Evolutionary conservation across 2,329 filamentous ascomycete species (phyloP), one percentile per base, ranked within the genome.

Genomic region (Albifimbria verrucaria): DNA sequence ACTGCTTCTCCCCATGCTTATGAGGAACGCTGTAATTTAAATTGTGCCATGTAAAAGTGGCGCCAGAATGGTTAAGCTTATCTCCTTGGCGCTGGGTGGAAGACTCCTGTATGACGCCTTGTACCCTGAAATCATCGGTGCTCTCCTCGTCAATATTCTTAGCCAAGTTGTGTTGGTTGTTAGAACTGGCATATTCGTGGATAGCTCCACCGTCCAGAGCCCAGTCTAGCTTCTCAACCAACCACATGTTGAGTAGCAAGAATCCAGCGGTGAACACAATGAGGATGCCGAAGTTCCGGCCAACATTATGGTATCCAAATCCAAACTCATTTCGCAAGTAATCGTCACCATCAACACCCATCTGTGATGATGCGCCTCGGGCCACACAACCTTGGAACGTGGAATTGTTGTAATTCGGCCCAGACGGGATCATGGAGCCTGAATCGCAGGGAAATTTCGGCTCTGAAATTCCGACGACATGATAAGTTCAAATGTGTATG

Each of bases 361-460:
- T 22, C 18, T 49, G 36, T 3, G 46, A 22, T 7, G 49, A 22
- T 7, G 49, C 22, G 36, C 49, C 42, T 12, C 12, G 12, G 17
- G 22, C 24, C 3, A 80, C 73, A 56, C 80, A 83, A 2, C 78
- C 67, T 59, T 77, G 72, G 54, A 72, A 65, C 11, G 55, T 55
- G 4, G 56, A 26, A 70, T 77, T 51, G 64, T 62, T 32, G 52
- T 81, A 82, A 15, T 69, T 68, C 1, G 71, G 68, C 0, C 77
- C 75, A 48, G 64, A 66, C 0, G 77, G 77, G 17, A 80, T 66
- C 1, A 80, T 20, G 9, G 49, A 51, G 24, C 17, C 25, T 11
- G 26, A 15, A 22, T 28, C 22, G 26, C 32, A 39, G 12, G 32
- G 32, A 39, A 39, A 15, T 12, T 39, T 39, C 32, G 32, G 15